Evolutionary conservation across 108 stramenopile genomes (phyloP), one percentile per base, ranked within the genome.

Genomic region (Discostella pseudostelligera): DNA sequence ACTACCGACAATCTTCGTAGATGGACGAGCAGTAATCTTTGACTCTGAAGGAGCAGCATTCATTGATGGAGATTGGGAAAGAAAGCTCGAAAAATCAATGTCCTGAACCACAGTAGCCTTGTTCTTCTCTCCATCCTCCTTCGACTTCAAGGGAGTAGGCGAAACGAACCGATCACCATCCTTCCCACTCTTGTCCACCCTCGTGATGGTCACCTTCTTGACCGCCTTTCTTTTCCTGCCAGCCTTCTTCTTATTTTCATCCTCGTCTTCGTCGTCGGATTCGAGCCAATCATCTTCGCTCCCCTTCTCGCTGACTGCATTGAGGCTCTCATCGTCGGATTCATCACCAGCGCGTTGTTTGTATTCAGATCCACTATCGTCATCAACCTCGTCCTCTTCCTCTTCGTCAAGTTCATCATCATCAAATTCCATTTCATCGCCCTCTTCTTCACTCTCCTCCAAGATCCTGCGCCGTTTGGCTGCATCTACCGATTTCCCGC

Each of bases 231-330:
- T 1, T 40, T 68, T 45, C 35, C 62, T 26, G 53, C 62, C 20
- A 43, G 42, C 4, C 56, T 74, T 60, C 4, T 21, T 60, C 22
- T 21, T 29, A 50, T 62, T 49, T 3, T 19, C 53, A 24, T 11
- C 65, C 43, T 39, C 54, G 3, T 71, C 79, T 4, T 84, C 81
- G n/a, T 86, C 80, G 13, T 51, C 50, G 9, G 84, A 81, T 10
- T 83, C 83, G 70, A 84, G 74, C 81, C 81, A 82, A 37, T 88
- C 39, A 43, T 83, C 81, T 5, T 32, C 32, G 32, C 32, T 32
- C 32, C 32, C 32, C 8, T 69, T 72, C 39, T 79, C 51, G 19
- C 49, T 65, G 6, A 26, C 35, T 11, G 35, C 37, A 2, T 55
- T 22, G 29, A 49, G 53, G 21, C 32, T 55, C 2, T 49, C 42